Conservation (phyloP, 345 rosid genomes). For the Combretum micranthum region DNA sequence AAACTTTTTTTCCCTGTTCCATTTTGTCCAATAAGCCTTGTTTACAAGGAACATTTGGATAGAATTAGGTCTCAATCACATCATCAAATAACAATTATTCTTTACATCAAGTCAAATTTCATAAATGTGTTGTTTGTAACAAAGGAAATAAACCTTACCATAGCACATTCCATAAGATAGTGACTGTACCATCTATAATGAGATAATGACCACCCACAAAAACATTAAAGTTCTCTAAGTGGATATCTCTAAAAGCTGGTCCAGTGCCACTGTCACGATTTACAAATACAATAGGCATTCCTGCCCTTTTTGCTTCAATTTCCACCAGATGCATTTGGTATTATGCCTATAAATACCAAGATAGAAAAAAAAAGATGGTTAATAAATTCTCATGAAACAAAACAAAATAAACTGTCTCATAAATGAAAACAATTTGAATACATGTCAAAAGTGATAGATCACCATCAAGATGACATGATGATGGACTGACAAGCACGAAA, state of each 20-base stretch:
- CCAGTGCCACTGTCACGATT: constrained; percentile 73
- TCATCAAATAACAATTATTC: neutral
- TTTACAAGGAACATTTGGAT: constrained; percentile 5
- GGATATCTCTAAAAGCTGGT: constrained; percentile 74
- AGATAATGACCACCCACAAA: constrained; percentile 99
- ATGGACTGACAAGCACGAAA: too few relatives aligned
- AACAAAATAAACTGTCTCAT: too few relatives aligned
- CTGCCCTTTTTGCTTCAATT: constrained; percentile 91
- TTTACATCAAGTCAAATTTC: too few relatives aligned
- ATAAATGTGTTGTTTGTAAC: neutral
- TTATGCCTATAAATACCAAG: constrained; percentile 51
- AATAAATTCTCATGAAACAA: neutral
- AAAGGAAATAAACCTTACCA: constrained; percentile 47
- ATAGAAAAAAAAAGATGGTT: neutral
- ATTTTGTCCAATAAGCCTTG: constrained; percentile 96
- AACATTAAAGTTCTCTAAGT: constrained; percentile 83
- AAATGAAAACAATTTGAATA: neutral
- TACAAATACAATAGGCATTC: constrained; percentile 85
- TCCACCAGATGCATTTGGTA: constrained; percentile 87
- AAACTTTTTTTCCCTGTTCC: constrained; percentile 98
- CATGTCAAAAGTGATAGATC: neutral
- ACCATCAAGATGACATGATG: too few relatives aligned
- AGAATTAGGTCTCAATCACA: neutral
- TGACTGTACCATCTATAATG: constrained; percentile 70
- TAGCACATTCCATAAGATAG: constrained; percentile 95